Conservation (phyloP, 192 early-diverging fungal genomes). For the Neocallimastix lanati region DNA sequence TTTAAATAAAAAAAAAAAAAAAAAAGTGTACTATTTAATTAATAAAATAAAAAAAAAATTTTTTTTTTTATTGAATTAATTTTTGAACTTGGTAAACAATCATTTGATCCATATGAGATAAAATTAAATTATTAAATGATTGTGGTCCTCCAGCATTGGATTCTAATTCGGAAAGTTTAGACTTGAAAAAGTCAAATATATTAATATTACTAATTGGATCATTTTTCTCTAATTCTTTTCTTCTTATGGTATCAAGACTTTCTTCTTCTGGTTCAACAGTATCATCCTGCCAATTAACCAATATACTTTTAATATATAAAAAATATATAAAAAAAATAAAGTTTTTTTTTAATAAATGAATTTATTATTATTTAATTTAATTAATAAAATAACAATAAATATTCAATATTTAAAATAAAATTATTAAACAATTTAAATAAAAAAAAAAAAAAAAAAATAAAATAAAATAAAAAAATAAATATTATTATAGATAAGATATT, state of each 20-base stretch:
- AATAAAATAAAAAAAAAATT: no score
- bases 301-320: background rate
- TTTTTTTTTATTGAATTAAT: background rate
- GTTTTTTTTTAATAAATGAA: no score
- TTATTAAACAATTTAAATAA: no score
- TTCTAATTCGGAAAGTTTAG: background rate
- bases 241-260: background rate
- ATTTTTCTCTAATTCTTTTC: background rate
- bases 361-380: no score
- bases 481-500: background rate
- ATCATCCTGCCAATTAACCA: background rate
- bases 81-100: background rate
- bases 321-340: no score
- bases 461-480: no score
- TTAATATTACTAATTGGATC: background rate
- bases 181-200: background rate
- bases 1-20: no score
- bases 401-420: no score
- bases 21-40: no score
- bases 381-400: no score
- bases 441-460: no score
- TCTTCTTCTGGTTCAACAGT: background rate
- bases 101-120: background rate
- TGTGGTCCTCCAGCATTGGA: background rate
- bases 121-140: background rate